These are phyloP conservation scores for Cymbopogon citratus DNA, from an alignment of 176 grass and related monocot genomes.

Conservation along the genomic window DNA sequence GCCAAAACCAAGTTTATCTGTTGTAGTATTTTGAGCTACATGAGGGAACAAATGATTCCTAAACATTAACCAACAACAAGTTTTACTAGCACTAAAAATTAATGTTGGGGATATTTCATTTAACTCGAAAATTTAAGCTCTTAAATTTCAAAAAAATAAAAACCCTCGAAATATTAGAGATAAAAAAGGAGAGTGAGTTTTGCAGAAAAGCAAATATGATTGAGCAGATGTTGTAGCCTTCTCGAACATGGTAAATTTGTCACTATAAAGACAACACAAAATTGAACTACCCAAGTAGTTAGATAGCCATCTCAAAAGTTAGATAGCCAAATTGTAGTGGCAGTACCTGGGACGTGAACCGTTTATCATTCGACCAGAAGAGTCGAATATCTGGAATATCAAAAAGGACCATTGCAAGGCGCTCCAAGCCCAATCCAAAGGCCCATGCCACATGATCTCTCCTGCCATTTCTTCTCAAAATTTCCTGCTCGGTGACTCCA, in stretches of 20 bases:
- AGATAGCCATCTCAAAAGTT: background rate
- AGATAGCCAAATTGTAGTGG: background rate
- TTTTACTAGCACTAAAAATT: background rate
- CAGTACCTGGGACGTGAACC: constrained; percentile 88
- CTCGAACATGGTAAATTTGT: background rate
- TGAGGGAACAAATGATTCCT: background rate
- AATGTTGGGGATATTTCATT: background rate
- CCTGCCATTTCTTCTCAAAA: constrained; percentile 76
- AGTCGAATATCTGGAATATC: constrained; percentile 80
- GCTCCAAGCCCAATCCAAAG: constrained; percentile 88
- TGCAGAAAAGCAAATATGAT: background rate
- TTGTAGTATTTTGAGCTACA: background rate
- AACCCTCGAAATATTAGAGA: background rate
- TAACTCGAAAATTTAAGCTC: background rate
- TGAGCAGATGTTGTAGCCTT: background rate
- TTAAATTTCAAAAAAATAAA: background rate
- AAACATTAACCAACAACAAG: background rate
- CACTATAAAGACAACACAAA: background rate
- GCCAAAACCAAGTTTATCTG: background rate
- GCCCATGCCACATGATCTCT: constrained; percentile 84
- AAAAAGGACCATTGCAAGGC: constrained; percentile 87
- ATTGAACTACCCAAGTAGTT: background rate
- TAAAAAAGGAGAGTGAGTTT: background rate
- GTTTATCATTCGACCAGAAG: constrained; percentile 86
- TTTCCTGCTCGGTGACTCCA: constrained; percentile 91